Percentiles rank a stretch among this genome's conserved stretches.
Evolutionary conservation across 116 monocot species (phyloP).

Genomic region (Phalaenopsis hybrid): DNA sequence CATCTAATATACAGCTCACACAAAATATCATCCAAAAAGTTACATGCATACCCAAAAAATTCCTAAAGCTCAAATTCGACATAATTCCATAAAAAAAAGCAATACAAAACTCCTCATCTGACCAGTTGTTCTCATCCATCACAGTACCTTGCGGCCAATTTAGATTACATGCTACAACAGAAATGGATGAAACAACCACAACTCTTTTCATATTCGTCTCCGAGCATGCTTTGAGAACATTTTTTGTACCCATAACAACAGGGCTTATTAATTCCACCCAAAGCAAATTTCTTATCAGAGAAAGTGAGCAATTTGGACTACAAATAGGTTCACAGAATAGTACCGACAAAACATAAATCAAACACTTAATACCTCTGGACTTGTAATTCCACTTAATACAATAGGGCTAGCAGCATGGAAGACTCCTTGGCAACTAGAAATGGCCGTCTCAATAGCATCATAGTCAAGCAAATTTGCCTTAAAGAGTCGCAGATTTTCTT

Average conservation of each 20-base stretch:
- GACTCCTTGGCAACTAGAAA: slow-evolving; percentile 57
- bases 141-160: slow-evolving; percentile 36
- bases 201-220: slow-evolving; percentile 42
- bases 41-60: too few relatives aligned
- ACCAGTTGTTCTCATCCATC: slow-evolving; percentile 63
- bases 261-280: slow-evolving; percentile 46
- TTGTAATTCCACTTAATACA: slow-evolving; percentile 16
- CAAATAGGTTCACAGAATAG: background rate
- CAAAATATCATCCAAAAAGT: too few relatives aligned
- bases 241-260: slow-evolving; percentile 48
- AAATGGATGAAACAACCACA: slow-evolving; percentile 52
- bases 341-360: background rate
- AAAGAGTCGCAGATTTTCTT: slow-evolving; percentile 38
- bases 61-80: too few relatives aligned
- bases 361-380: slow-evolving; percentile 31
- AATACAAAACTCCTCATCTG: slow-evolving; percentile 29
- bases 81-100: background rate
- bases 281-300: background rate
- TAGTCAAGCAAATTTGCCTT: slow-evolving; percentile 43
- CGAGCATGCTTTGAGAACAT: slow-evolving; percentile 61
- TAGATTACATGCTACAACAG: slow-evolving; percentile 25
- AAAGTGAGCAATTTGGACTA: too few relatives aligned
- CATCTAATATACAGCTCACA: too few relatives aligned
- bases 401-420: slow-evolving; percentile 44
- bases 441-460: slow-evolving; percentile 23